phyloP scores from a whole-genome alignment of 23 red algal genomes.

The Gracilaria domingensis region DNA sequence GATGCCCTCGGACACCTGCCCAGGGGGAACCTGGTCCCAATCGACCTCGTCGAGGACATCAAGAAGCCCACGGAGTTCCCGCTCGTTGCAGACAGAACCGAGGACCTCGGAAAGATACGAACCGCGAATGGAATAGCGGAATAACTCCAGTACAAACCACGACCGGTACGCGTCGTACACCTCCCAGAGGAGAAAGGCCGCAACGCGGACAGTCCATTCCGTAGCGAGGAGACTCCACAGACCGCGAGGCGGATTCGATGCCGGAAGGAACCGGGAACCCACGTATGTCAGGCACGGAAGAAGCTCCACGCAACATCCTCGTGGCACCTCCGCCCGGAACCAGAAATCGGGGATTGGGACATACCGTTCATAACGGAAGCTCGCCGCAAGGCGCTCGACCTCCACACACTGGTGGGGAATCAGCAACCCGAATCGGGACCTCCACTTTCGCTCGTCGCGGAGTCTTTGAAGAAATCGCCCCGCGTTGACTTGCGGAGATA shows the following conservation, averaged over 20 bases:
- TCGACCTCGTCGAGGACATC: not conserved
- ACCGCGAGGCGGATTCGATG: not conserved
- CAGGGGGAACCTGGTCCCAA: not conserved
- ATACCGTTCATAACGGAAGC: not conserved
- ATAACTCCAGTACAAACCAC: not conserved
- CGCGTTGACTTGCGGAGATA: not conserved
- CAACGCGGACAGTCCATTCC: conserved; percentile 1
- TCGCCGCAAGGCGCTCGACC: not conserved
- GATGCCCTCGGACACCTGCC: not conserved
- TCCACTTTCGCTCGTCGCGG: not conserved
- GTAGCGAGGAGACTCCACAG: conserved; percentile 16
- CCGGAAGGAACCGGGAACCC: not conserved
- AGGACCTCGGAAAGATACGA: not conserved
- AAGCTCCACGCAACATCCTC: conserved; percentile 13
- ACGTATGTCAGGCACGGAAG: conserved; percentile 9
- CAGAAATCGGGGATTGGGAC: not conserved
- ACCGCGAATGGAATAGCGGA: not conserved
- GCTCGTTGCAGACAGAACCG: not conserved
- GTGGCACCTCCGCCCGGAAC: not conserved
- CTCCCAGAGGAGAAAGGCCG: conserved; percentile 4
- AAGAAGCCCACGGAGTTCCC: not conserved
- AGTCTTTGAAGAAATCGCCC: not conserved
- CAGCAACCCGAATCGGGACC: conserved; percentile 18
- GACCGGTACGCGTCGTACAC: not conserved
- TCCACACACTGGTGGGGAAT: not conserved